Conservation (phyloP, 257 asterid species). For the Solanum pimpinellifolium region DNA sequence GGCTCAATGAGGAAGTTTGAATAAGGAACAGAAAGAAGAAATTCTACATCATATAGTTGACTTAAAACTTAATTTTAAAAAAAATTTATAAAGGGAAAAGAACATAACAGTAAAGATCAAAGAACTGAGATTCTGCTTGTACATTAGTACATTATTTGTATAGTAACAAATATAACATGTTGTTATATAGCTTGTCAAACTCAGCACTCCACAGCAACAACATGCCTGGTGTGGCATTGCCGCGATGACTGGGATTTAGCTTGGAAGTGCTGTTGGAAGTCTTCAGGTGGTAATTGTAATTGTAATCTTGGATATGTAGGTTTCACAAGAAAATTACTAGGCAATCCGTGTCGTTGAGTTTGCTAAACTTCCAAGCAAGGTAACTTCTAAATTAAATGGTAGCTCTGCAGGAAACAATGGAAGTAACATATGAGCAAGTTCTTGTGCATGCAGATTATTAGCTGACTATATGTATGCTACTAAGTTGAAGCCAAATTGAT, state of each 20-base stretch:
- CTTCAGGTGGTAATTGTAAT: conserved; percentile 14
- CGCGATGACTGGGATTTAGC: neutral
- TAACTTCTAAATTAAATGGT: too few species aligned
- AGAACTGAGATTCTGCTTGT: neutral
- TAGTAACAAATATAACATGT: neutral
- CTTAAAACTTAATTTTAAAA: neutral
- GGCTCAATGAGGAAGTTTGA: neutral
- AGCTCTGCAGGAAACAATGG: too few species aligned
- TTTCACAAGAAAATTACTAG: too few species aligned
- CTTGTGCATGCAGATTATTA: too few species aligned
- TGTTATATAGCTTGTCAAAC: too few species aligned
- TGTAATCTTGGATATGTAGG: too few species aligned
- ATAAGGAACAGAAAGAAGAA: neutral
- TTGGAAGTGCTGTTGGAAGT: conserved; percentile 23
- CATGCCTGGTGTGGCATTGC: conserved; percentile 28
- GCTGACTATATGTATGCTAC: too few species aligned
- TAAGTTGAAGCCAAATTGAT: too few species aligned
- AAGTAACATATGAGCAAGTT: too few species aligned
- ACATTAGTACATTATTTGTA: neutral
- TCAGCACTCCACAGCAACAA: too few species aligned
- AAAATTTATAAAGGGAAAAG: neutral
- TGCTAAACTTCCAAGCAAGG: too few species aligned
- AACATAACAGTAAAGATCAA: neutral
- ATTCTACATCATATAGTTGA: neutral
- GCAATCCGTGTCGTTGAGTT: too few species aligned